Conservation (phyloP, 257 asterid genomes). For the Jaltomata sinuosa region DNA sequence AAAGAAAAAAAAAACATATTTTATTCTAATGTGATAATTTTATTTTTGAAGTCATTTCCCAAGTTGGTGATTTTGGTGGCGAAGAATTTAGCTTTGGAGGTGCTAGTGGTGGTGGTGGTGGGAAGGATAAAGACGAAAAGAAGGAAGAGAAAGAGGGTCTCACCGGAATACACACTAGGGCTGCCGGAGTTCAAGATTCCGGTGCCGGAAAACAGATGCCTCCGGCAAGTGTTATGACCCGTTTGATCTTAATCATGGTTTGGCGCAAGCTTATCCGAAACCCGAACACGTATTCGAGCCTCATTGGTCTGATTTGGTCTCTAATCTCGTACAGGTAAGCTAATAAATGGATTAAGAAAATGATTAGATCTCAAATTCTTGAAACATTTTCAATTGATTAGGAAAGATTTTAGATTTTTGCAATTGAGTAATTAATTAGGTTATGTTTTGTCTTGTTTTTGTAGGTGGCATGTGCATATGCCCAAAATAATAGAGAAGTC, state of each 20-base stretch:
- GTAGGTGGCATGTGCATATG: slow-evolving; percentile 25
- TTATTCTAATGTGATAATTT: no score
- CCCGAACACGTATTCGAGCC: slow-evolving; percentile 22
- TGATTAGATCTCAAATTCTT: not conserved
- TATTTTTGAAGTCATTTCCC: slow-evolving; percentile 27
- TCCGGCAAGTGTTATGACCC: slow-evolving; percentile 92
- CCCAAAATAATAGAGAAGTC: slow-evolving; percentile 13
- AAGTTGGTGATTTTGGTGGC: slow-evolving; percentile 42
- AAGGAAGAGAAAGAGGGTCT: slow-evolving; percentile 48
- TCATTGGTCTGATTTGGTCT: slow-evolving; percentile 21
- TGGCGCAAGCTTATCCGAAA: slow-evolving; percentile 94
- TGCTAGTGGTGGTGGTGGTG: slow-evolving; percentile 9
- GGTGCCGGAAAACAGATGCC: slow-evolving; percentile 69
- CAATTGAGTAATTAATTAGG: not conserved
- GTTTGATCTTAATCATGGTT: slow-evolving; percentile 91
- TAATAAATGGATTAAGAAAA: not conserved
- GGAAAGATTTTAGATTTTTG: not conserved
- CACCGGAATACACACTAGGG: slow-evolving; percentile 23
- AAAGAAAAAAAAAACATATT: not conserved
- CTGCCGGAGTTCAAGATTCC: slow-evolving; percentile 26
- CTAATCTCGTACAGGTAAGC: slow-evolving; percentile 12
- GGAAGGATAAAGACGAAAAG: slow-evolving; percentile 40
- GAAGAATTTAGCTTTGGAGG: slow-evolving; percentile 66
- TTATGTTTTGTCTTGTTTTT: not conserved
- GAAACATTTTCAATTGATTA: not conserved